Evolutionary conservation across 192 early-diverging fungal genomes (phyloP).

Genomic region (Backusella australiensis): DNA sequence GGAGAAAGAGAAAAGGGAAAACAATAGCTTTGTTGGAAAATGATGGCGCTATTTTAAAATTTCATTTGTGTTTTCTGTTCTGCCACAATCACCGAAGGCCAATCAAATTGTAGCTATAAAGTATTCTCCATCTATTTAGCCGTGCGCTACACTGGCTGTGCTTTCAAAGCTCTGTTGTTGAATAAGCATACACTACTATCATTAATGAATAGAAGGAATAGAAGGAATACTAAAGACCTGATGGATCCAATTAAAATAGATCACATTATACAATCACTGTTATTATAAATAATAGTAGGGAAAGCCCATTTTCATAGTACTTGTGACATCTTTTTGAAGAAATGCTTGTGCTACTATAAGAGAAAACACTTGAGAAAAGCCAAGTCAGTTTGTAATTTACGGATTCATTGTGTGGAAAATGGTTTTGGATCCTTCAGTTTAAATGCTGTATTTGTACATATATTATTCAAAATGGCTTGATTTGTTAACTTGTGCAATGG

Average conservation of each 20-base stretch:
- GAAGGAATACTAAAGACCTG: background rate
- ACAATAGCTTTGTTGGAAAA: background rate
- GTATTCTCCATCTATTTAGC: background rate
- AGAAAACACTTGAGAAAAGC: background rate
- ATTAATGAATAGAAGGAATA: background rate
- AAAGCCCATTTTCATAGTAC: background rate
- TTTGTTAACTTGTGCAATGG: background rate
- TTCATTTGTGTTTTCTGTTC: background rate
- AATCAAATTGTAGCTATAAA: background rate
- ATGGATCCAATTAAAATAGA: background rate
- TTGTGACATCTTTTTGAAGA: background rate
- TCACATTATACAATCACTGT: background rate
- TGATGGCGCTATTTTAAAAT: constrained; percentile 1
- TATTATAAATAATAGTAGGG: background rate
- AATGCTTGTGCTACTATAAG: background rate
- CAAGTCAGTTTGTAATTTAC: background rate
- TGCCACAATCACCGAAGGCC: background rate
- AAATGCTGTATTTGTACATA: background rate
- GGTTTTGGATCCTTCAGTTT: background rate
- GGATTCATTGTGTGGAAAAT: background rate
- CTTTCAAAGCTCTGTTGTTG: background rate
- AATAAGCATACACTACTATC: background rate
- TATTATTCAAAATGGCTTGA: background rate
- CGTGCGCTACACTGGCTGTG: background rate
- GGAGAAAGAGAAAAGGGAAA: background rate